Percentiles rank a stretch among this genome's conserved stretches.
phyloP scores from a whole-genome alignment of 116 monocot genomes.

The Posidonia oceanica region DNA sequence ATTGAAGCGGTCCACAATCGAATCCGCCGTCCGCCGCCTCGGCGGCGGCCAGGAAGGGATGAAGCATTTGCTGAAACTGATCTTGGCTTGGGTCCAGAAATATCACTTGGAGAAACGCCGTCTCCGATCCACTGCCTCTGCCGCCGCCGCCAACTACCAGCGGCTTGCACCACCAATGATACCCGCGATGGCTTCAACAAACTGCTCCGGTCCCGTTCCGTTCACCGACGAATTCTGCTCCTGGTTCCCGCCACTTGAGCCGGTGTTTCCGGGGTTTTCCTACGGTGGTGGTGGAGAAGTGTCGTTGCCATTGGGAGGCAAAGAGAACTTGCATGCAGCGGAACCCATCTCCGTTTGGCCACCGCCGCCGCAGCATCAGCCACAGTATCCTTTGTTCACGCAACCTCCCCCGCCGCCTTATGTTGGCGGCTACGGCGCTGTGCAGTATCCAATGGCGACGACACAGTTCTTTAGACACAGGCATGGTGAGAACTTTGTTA shows the following conservation, averaged over 20 bases:
- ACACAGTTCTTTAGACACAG: conserved; percentile 7
- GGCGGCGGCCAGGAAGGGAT: conserved; percentile 50
- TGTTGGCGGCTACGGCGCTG: neutral
- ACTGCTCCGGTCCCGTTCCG: neutral
- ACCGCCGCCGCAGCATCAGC: conserved; percentile 6
- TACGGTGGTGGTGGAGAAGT: neutral
- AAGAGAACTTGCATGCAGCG: conserved; percentile 4
- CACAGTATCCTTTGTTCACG: conserved; percentile 10
- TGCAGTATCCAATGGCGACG: neutral
- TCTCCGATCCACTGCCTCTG: too few species aligned
- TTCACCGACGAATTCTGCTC: neutral
- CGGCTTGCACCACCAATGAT: neutral
- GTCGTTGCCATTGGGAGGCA: neutral
- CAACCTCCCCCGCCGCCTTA: neutral
- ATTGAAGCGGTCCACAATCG: conserved; percentile 54
- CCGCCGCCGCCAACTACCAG: neutral
- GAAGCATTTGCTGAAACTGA: conserved; percentile 66
- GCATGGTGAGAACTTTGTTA: neutral
- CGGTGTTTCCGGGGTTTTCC: neutral
- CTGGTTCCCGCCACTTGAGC: neutral
- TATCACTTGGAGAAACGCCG: conserved; percentile 47
- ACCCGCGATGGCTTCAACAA: neutral
- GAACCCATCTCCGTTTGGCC: conserved; percentile 25
- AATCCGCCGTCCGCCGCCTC: conserved; percentile 45
- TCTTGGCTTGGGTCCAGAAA: conserved; percentile 83